A percentile compares a stretch with the other conserved stretches of the same genome.
Conservation (phyloP, 805 yeast species). For the Wickerhamiella musiphila region DNA sequence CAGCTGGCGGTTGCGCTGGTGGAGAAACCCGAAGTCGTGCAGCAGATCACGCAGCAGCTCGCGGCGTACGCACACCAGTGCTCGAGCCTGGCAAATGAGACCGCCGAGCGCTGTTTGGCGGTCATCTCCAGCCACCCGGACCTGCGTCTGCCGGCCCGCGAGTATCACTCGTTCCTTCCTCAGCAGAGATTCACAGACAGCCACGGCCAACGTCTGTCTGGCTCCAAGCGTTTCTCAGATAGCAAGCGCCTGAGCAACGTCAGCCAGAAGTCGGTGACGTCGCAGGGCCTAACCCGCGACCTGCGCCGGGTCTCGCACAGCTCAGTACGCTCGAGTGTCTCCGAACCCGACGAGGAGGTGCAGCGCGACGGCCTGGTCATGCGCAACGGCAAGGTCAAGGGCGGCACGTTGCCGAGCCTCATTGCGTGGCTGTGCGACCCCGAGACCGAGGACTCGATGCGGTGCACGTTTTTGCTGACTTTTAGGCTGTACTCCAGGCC, state of each 20-base stretch:
- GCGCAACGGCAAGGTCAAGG: constrained; percentile 17
- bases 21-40: constrained; percentile 9
- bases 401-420: constrained; percentile 20
- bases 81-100: constrained; percentile 20
- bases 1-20: constrained; percentile 20
- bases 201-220: neutral
- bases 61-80: constrained; percentile 19
- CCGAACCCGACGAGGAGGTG: neutral
- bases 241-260: neutral
- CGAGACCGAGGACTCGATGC: constrained; percentile 26
- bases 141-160: constrained; percentile 1
- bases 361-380: constrained; percentile 6
- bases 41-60: constrained; percentile 13
- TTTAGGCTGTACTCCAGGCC: constrained; percentile 58
- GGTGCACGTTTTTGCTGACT: constrained; percentile 59
- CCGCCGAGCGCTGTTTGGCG: constrained; percentile 12
- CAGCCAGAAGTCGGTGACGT: neutral
- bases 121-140: neutral
- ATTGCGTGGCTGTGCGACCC: constrained; percentile 14
- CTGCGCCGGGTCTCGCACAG: neutral
- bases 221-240: too few relatives aligned
- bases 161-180: neutral
- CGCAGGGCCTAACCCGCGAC: neutral
- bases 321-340: neutral
- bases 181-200: neutral